phyloP scores from a whole-genome alignment of 106 monocot species.

The Xerophyta viscosa region DNA sequence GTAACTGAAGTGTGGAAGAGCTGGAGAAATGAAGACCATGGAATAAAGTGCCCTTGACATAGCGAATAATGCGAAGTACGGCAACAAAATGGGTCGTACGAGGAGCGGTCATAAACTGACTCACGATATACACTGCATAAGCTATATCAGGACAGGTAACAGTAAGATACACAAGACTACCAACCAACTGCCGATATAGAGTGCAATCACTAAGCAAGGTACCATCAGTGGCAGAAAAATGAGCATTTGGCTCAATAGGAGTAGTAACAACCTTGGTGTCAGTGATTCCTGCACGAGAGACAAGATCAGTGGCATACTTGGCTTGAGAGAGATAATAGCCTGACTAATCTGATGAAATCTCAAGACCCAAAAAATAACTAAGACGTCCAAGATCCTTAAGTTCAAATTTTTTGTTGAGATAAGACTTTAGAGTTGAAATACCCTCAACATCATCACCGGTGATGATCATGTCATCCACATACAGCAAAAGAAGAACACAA shows the following conservation, averaged over 20 bases:
- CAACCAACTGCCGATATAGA: neutral
- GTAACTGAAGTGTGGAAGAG: neutral
- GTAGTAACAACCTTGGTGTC: neutral
- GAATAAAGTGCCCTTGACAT: neutral
- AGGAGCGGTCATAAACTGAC: constrained; percentile 1
- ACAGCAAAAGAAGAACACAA: neutral
- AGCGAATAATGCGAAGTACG: neutral
- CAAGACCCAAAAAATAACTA: neutral
- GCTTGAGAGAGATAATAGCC: neutral
- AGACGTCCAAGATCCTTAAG: neutral
- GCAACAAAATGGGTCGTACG: neutral
- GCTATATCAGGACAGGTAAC: neutral
- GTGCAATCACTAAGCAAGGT: neutral
- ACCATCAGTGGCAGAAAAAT: neutral
- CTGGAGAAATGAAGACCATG: neutral
- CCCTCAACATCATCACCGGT: constrained; percentile 1
- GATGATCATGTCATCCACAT: neutral
- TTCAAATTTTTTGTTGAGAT: neutral
- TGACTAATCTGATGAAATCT: neutral
- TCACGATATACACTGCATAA: neutral
- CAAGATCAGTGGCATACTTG: neutral
- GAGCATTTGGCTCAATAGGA: neutral
- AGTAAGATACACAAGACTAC: neutral
- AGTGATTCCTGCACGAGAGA: neutral
- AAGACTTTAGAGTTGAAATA: neutral